phyloP scores from a whole-genome alignment of 805 yeast species.

The Metschnikowia kofuensis region DNA sequence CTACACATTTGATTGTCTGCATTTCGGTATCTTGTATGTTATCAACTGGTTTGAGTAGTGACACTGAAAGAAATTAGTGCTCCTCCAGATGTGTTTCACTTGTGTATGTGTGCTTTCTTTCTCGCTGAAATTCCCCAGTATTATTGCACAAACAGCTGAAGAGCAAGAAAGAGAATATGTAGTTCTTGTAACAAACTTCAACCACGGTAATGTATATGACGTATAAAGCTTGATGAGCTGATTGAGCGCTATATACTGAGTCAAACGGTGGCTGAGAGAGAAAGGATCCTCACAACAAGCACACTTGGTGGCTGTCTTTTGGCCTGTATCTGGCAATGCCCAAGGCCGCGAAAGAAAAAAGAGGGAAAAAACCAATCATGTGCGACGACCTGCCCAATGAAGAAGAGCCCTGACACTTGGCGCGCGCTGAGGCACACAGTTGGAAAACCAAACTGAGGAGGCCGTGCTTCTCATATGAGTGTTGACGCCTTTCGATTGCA shows the following conservation, averaged over 20 bases:
- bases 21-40: conserved; percentile 20
- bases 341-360: conserved; percentile 7
- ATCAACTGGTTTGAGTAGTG: neutral
- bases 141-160: neutral
- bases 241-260: neutral
- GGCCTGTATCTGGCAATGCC: conserved; percentile 8
- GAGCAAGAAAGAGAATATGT: neutral
- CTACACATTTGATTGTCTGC: conserved; percentile 87
- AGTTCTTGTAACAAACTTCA: neutral
- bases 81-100: conserved; percentile 4
- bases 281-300: conserved; percentile 7
- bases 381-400: conserved; percentile 8
- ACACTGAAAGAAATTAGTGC: neutral
- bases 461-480: too few relatives aligned
- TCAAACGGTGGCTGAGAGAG: neutral
- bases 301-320: conserved; percentile 8
- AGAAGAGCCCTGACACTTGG: conserved; percentile 4
- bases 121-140: neutral
- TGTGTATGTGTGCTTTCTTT: neutral
- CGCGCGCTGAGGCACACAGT: neutral
- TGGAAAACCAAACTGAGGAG: too few relatives aligned
- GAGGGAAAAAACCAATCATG: conserved; percentile 9
- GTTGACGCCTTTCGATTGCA: too few relatives aligned
- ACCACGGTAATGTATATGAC: neutral
- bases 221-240: neutral